Evolutionary conservation across 768 basidiomycete genomes (phyloP).

Genomic region (Gymnopilus dilepis): DNA sequence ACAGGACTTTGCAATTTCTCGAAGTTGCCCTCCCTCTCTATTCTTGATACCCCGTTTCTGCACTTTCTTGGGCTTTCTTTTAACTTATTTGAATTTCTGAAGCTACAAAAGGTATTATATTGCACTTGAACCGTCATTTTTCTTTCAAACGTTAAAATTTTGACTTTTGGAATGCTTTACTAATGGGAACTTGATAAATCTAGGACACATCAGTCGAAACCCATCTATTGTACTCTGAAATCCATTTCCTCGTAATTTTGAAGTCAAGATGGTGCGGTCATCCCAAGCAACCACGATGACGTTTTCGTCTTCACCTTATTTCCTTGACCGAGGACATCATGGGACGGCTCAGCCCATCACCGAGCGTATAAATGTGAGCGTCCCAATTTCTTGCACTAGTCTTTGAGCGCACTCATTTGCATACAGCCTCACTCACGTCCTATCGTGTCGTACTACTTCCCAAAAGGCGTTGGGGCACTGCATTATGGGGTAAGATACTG

Average conservation of each 20-base stretch:
- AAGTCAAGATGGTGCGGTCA: conserved; percentile 45
- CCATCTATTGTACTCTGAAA: not conserved
- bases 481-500: conserved; percentile 86
- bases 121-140: no score
- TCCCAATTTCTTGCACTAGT: conserved; percentile 34
- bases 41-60: not conserved
- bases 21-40: not conserved
- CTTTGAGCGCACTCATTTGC: not conserved
- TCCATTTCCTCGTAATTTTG: not conserved
- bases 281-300: conserved; percentile 53
- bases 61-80: not conserved
- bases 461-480: conserved; percentile 90
- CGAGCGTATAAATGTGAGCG: conserved; percentile 74
- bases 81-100: not conserved
- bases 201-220: not conserved
- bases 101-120: no score
- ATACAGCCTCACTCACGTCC: conserved; percentile 75
- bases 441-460: conserved; percentile 95
- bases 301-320: conserved; percentile 77
- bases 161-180: not conserved
- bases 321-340: conserved; percentile 73
- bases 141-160: not conserved
- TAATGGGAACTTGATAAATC: not conserved
- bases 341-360: conserved; percentile 81
- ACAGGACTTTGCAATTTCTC: conserved; percentile 2